Evolutionary conservation across 352 stramenopile genomes (phyloP), one percentile per base, ranked within the genome.

Genomic region (Globisporangium cylindrosporum): DNA sequence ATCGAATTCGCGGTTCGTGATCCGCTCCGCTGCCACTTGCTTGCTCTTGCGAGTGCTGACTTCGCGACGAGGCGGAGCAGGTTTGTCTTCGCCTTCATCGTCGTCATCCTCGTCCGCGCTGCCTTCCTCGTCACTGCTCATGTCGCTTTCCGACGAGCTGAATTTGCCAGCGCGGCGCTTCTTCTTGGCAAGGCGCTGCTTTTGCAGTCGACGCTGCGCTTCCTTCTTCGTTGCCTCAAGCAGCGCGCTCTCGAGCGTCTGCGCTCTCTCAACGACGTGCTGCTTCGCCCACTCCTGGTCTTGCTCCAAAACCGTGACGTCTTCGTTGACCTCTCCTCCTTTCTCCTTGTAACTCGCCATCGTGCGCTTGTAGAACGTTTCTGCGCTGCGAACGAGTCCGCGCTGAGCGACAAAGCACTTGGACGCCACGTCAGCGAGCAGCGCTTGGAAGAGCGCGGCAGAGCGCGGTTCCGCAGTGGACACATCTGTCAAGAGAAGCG

Each of bases 1-100:
- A 22, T 89, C 77, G 49, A 86, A 84, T 22, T 88, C 79, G 34
- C 20, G 76, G 73, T 56, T 86, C 73, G 59, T 87, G 80, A 91
- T 91, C 12, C 82, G 80, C 66, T 74, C 83, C 41, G 86, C 77
- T 12, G 82, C 82, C 1, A 81, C 73, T 8, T 75, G 79, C 62
- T 86, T 91, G 63, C 80, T 89, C 41, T 85, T 76, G 38, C 82
- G 80, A 43, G 80, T 77, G 7, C 77, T 84, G 8, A 79, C 43
- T 27, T 85, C 72, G 12, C 81, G 82, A 0, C 75, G 77, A 4
- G 67, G 70, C 3, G 43, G 64, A 22, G 46, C 43, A 6, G 3
- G 58, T 12, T 70, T 62, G 9, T 67, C 63, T 32, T 73, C 62
- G 3, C 59, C 60, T 4, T 67, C 65, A 14, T 36, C 69, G 41